Evolutionary conservation across 139 green algal species (phyloP), one percentile per base, ranked within the genome.

Genomic region (Marvania coccoides): DNA sequence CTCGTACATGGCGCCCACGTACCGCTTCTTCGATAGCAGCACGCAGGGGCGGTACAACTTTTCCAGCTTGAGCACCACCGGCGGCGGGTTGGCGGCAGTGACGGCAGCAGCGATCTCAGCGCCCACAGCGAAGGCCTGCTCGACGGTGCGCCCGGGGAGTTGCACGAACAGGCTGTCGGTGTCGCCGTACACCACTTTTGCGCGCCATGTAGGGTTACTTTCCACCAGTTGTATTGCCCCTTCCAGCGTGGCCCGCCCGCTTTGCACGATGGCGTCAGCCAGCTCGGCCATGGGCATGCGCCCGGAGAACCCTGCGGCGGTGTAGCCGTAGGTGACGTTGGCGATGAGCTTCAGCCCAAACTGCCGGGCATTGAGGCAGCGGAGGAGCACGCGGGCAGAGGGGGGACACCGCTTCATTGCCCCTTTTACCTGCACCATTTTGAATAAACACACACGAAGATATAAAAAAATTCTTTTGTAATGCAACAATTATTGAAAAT

Each of bases 11-110:
- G 86, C 87, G 5, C 94, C 94, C 45, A 98, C 94, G 70, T 99
- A 99, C 19, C 94, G 87, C 84, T 99, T 99, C 85, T 99, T 99
- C 57, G 92, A 91, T 48, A 91, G 79, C 58, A 98, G 89, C 13
- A 97, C 65, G 77, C 91, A 97, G 19, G 90, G 88, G 46, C 92
- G 83, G 79, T 98, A 98, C 55, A 96, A 89, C 81, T 99, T 99
- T 69, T 99, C 94, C 58, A 99, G 69, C 68, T 96, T 95, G 3
- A 99, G 83, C n/a, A 60, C 67, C 7, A 99, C 83, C 3, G 94
- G 94, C 0, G 79, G 47, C 3, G 92, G 93, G 64, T 97, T 97
- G 67, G 79, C 73, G 0, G 84, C 82, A 1, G 94, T 98, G 5
- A 97, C 87, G 5, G 70, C 79, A 0, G 63, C 33, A 0, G 89